Evolutionary conservation across 495 filamentous ascomycete genomes (phyloP), one percentile per base, ranked within the genome.

Genomic region (Alectoria sarmentosa): DNA sequence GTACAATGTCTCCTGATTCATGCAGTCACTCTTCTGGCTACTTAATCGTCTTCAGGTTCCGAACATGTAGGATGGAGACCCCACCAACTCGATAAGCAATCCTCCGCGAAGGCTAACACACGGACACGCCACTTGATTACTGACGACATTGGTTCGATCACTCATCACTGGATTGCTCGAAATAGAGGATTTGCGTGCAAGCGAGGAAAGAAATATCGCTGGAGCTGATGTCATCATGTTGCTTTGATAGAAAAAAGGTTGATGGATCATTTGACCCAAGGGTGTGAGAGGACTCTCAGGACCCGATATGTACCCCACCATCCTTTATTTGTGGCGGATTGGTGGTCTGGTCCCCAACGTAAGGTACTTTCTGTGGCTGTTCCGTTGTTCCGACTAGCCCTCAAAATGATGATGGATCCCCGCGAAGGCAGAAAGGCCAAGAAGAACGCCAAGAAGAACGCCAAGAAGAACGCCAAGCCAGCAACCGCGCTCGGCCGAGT

Each of bases 391-490:
- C 49, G 49, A 32, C 26, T 32, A 54, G 28, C 6, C n/a, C 46
- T 26, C 28, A 54, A 54, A 19, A 1, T 54, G 26, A 55, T 34
- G 52, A 34, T 34, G 30, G 30, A 34, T 55, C 52, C 44, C 52
- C 14, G 34, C 14, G 30, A 13, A 34, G 1, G 13, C 26, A 11
- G 5, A 37, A 4, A 37, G 36, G 36, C 36, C 36, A 9, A n/a
- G n/a, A n/a, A n/a, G n/a, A n/a, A n/a, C n/a, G n/a, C n/a, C n/a
- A n/a, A n/a, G n/a, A n/a, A n/a, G 6, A 32, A 55, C 52, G 52
- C 52, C 52, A 55, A 55, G 52, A n/a, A n/a, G 6, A 32, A 55
- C 52, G 52, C 52, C 52, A 55, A 55, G 52, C 52, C 52, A 34
- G 52, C 52, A 55, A 30, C 13, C 28, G 17, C 17, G 14, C 52